Base-by-base conservation (phyloP, 805 yeast genomes). In the Cyberlindnera xylosilytica region DNA sequence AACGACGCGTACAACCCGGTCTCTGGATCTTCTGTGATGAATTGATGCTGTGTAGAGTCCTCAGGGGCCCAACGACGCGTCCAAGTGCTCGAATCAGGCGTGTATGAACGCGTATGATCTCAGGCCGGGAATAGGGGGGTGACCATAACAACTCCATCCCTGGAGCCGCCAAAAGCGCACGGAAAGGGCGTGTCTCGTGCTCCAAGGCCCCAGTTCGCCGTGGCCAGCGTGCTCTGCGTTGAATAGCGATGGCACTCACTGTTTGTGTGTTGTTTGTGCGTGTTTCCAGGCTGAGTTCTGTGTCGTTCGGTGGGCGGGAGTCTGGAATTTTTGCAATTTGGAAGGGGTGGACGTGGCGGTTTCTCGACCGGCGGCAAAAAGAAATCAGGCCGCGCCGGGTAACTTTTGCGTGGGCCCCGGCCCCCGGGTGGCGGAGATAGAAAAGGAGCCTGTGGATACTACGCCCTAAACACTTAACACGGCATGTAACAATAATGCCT, bases 331-430 rank as follows among this genome's bases (percentile, higher is more conserved):
- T 45, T 39, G 34, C 37, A 13, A 16, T 34, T 41, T 32, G 34
- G 40, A 41, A 39, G 49, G 49, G 49, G 49, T 46, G 49, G 51
- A 47, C 51, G 51, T 47, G 51, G 46, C 46, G 34, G 23, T 22
- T 40, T 41, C 30, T 26, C 29, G 29, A 26, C 8, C 29, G n/a
- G n/a, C 29, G 17, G n/a, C 19, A 27, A 31, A 31, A 31, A 17
- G 23, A 31, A 31, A 11, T 7, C 15, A 8, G 11, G 15, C 10
- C 23, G 34, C 19, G 40, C 29, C 42, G 43, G 46, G 43, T 39
- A 43, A 38, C 36, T n/a, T n/a, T n/a, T n/a, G n/a, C n/a, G n/a
- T n/a, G n/a, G n/a, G n/a, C n/a, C n/a, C n/a, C n/a, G n/a, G n/a
- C n/a, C n/a, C n/a, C n/a, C n/a, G n/a, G n/a, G n/a, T n/a, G n/a